Percentiles rank a stretch among this genome's conserved stretches.
Evolutionary conservation across 108 stramenopile species (phyloP).

Genomic region (Seminavis robusta): DNA sequence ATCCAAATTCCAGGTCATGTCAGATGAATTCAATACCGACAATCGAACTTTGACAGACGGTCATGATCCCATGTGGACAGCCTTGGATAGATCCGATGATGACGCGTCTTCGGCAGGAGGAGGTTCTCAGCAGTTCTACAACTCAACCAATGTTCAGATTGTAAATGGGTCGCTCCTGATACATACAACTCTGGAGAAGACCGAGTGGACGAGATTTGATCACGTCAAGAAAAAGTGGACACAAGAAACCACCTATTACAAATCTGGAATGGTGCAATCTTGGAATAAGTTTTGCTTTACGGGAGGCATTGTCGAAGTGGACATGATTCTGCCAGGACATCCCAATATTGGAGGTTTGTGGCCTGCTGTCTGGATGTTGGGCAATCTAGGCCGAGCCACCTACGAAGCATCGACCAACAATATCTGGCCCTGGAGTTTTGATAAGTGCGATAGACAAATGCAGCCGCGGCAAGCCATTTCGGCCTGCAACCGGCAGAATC

Average conservation of each 20-base stretch:
- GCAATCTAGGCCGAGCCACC: conserved; percentile 92
- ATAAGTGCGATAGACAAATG: conserved; percentile 81
- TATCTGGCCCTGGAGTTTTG: conserved; percentile 88
- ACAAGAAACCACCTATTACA: conserved; percentile 58
- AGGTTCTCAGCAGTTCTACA: conserved; percentile 95
- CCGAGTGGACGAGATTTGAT: conserved; percentile 67
- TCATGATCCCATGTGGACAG: conserved; percentile 92
- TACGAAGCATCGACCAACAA: conserved; percentile 86
- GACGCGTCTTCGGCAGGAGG: conserved; percentile 78
- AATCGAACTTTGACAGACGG: conserved; percentile 90
- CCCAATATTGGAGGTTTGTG: conserved; percentile 85
- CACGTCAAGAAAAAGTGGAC: conserved; percentile 63
- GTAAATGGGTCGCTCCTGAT: conserved; percentile 88
- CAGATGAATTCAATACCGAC: conserved; percentile 85
- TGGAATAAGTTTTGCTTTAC: conserved; percentile 99
- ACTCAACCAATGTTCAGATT: conserved; percentile 70
- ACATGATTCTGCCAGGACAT: conserved; percentile 89
- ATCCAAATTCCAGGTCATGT: conserved; percentile 72
- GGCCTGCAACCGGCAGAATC: conserved; percentile 87
- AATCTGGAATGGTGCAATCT: conserved; percentile 87
- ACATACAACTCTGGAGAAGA: conserved; percentile 48
- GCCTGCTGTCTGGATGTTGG: conserved; percentile 97
- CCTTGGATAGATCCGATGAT: conserved; percentile 87
- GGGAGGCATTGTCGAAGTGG: conserved; percentile 93
- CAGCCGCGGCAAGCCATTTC: conserved; percentile 88